Evolutionary conservation across 1,284 basidiomycete genomes (phyloP).

Genomic region (Sanghuangporus weigelae): DNA sequence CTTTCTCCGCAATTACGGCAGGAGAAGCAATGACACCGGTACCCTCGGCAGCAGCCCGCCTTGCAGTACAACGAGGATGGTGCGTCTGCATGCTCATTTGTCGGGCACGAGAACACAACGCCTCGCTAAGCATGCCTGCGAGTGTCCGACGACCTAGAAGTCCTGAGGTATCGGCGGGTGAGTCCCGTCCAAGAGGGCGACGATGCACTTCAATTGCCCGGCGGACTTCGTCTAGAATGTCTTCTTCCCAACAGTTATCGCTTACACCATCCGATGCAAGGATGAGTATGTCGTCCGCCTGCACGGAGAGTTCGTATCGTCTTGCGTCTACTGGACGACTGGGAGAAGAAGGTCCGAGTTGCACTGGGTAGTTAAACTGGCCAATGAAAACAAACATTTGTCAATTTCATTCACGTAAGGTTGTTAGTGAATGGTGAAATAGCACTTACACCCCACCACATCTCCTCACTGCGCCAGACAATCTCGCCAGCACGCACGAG

Average conservation of each 20-base stretch:
- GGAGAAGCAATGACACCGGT: too few species aligned
- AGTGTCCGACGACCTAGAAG: conserved; percentile 48
- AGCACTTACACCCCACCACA: conserved; percentile 77
- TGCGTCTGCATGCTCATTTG: conserved; percentile 44
- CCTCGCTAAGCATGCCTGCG: conserved; percentile 64
- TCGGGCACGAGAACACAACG: conserved; percentile 64
- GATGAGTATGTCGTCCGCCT: conserved; percentile 85
- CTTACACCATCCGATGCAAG: conserved; percentile 87
- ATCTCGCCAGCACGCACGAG: conserved; percentile 75
- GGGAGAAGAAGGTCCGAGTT: conserved; percentile 75
- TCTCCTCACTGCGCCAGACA: conserved; percentile 86
- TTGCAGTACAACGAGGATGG: conserved; percentile 18
- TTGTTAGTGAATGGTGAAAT: conserved; percentile 20
- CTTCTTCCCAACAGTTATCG: conserved; percentile 95
- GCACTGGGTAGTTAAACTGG: conserved; percentile 87
- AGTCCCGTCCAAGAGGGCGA: conserved; percentile 4
- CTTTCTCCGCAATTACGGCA: neutral
- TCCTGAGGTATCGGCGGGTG: conserved; percentile 13
- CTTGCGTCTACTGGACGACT: conserved; percentile 74
- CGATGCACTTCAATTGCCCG: conserved; percentile 6
- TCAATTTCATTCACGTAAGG: neutral
- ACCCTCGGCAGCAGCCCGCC: neutral
- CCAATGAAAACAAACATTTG: neutral
- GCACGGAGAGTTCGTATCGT: conserved; percentile 70
- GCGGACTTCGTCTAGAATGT: conserved; percentile 85